A percentile compares a stretch with the other conserved stretches of the same genome.
These are phyloP conservation scores for Candolleomyces eurysporus DNA, from an alignment of 768 basidiomycete species.

Conservation along the genomic window DNA sequence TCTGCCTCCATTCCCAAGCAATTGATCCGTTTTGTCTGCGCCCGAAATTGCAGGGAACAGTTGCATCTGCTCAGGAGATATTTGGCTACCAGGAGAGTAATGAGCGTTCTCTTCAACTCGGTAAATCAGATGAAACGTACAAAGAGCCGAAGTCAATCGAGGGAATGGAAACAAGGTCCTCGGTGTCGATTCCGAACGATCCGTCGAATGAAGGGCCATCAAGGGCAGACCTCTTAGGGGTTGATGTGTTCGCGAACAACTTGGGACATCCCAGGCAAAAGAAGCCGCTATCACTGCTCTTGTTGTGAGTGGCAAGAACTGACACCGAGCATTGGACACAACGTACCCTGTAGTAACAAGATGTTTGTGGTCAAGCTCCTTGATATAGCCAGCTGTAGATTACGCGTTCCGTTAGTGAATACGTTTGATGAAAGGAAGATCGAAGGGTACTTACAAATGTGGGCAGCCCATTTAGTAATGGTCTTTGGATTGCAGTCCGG, in stretches of 20 bases:
- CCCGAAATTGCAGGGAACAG: slow-evolving; percentile 19
- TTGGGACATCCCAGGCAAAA: slow-evolving; percentile 31
- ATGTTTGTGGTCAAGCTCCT: slow-evolving; percentile 33
- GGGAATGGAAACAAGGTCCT: slow-evolving; percentile 32
- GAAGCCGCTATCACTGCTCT: slow-evolving; percentile 27
- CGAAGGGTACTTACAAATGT: slow-evolving; percentile 17
- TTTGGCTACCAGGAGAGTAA: slow-evolving; percentile 19
- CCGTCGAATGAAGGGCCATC: slow-evolving; percentile 33
- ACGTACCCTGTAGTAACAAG: slow-evolving; percentile 34
- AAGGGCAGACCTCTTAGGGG: slow-evolving; percentile 16
- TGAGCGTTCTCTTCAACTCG: background rate
- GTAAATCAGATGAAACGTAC: slow-evolving; percentile 18
- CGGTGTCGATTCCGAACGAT: slow-evolving; percentile 32
- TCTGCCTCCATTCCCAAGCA: slow-evolving; percentile 24
- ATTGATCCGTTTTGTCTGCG: slow-evolving; percentile 11
- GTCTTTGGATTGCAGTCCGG: slow-evolving; percentile 21
- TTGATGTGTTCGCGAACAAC: slow-evolving; percentile 18
- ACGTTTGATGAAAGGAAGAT: background rate
- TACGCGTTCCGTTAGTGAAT: background rate
- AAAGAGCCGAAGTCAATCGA: slow-evolving; percentile 34
- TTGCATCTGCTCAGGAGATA: slow-evolving; percentile 35
- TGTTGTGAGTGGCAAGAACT: background rate
- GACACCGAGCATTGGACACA: background rate
- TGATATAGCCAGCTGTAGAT: slow-evolving; percentile 20
- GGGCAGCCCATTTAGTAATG: slow-evolving; percentile 27